These are phyloP conservation scores for Populus tremula DNA, from an alignment of 345 rosid species.

Conservation along the genomic window DNA sequence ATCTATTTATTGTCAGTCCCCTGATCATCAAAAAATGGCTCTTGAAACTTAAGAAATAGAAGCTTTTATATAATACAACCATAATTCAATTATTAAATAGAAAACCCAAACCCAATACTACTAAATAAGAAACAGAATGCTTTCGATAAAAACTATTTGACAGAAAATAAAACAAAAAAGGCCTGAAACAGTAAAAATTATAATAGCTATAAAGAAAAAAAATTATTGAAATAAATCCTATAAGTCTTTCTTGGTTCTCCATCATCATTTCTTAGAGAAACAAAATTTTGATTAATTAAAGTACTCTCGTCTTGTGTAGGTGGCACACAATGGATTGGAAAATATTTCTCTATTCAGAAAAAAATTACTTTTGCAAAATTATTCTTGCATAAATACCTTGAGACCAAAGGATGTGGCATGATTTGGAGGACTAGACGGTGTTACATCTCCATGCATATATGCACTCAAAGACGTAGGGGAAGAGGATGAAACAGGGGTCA, in stretches of 20 bases:
- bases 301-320: neutral
- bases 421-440: constrained; percentile 56
- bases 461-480: constrained; percentile 48
- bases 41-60: neutral
- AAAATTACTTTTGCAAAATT: neutral
- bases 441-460: constrained; percentile 55
- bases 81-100: too few species aligned
- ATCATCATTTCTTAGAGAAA: neutral
- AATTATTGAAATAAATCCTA: too few species aligned
- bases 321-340: neutral
- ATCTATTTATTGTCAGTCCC: neutral
- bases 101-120: neutral
- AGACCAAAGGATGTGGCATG: constrained; percentile 65
- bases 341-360: neutral
- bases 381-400: constrained; percentile 53
- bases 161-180: neutral
- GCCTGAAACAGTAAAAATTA: too few species aligned
- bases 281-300: constrained; percentile 4
- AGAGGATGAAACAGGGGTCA: constrained; percentile 43
- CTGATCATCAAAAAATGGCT: neutral
- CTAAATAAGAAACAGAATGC: neutral
- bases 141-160: neutral
- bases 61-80: neutral
- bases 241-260: neutral
- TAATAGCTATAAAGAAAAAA: too few species aligned